Evolutionary conservation across 2,329 filamentous ascomycete species (phyloP).

Genomic region (Parasarocladium wereldwijsianum): DNA sequence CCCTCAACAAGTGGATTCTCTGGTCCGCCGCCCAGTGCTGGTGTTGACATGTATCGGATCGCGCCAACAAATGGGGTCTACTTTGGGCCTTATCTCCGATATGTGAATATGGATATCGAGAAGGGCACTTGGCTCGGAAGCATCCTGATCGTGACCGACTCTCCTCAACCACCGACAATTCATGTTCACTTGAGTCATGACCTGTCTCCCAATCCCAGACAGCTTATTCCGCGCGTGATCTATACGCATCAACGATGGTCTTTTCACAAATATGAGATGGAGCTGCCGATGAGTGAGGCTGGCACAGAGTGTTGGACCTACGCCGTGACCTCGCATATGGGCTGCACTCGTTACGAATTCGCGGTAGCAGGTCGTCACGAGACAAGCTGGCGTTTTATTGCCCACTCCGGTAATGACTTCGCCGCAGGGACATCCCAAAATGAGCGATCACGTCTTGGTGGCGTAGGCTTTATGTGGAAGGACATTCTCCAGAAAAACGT

Average conservation of each 20-base stretch:
- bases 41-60: constrained; percentile 88
- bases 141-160: constrained; percentile 84
- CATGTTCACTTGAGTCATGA: constrained; percentile 86
- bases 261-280: constrained; percentile 89
- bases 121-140: constrained; percentile 84
- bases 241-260: constrained; percentile 85
- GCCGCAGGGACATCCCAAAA: constrained; percentile 73
- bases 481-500: constrained; percentile 95
- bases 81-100: constrained; percentile 90
- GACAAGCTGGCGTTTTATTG: constrained; percentile 88
- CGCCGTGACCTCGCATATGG: constrained; percentile 89
- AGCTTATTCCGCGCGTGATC: constrained; percentile 70
- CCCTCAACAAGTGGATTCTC: constrained; percentile 72
- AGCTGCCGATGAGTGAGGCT: constrained; percentile 76
- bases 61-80: constrained; percentile 92
- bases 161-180: constrained; percentile 84
- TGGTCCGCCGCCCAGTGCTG: constrained; percentile 74
- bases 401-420: constrained; percentile 94
- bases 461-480: constrained; percentile 95
- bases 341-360: constrained; percentile 97
- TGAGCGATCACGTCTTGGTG: constrained; percentile 74
- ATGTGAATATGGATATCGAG: constrained; percentile 94
- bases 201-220: constrained; percentile 80
- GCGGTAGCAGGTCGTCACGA: constrained; percentile 82
- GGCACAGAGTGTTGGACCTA: constrained; percentile 87